Evolutionary conservation across 805 yeast genomes (phyloP).

Genomic region (Blastobotrys peoriensis): DNA sequence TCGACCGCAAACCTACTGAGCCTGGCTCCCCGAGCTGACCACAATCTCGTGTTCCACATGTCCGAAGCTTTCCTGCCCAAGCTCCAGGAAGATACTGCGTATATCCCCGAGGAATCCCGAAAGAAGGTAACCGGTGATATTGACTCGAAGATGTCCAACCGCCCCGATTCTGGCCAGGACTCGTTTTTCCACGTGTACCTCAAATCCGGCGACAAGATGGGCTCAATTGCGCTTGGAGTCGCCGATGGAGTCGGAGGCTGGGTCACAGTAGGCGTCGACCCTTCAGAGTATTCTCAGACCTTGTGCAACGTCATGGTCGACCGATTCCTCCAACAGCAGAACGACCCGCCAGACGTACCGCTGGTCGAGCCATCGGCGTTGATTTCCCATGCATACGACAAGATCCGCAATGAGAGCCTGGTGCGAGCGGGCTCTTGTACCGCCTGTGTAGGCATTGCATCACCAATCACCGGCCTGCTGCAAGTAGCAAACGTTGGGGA

Average conservation of each 20-base stretch:
- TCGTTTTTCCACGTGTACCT: constrained; percentile 2
- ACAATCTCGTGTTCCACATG: constrained; percentile 8
- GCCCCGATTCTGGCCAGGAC: constrained; percentile 8
- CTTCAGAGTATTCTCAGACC: constrained; percentile 79
- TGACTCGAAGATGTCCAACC: neutral
- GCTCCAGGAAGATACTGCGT: constrained; percentile 1
- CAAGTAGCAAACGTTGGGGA: constrained; percentile 83
- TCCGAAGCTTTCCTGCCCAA: constrained; percentile 15
- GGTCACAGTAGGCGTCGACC: constrained; percentile 87
- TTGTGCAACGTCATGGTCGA: constrained; percentile 53
- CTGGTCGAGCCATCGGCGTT: constrained; percentile 40
- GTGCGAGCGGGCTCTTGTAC: constrained; percentile 93
- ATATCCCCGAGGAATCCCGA: neutral
- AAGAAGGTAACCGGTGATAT: neutral
- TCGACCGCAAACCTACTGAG: neutral
- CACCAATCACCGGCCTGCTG: constrained; percentile 44
- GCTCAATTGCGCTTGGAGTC: constrained; percentile 26
- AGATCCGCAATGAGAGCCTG: constrained; percentile 45
- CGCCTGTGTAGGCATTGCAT: constrained; percentile 71
- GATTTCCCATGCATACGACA: constrained; percentile 50
- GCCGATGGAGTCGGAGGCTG: constrained; percentile 98
- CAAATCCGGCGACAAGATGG: constrained; percentile 3
- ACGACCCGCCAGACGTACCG: constrained; percentile 5
- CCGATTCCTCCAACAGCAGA: constrained; percentile 27
- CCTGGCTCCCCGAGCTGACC: constrained; percentile 1